These are phyloP conservation scores for Neurospora sp. DNA, from an alignment of 495 filamentous ascomycete genomes.

Conservation along the genomic window DNA sequence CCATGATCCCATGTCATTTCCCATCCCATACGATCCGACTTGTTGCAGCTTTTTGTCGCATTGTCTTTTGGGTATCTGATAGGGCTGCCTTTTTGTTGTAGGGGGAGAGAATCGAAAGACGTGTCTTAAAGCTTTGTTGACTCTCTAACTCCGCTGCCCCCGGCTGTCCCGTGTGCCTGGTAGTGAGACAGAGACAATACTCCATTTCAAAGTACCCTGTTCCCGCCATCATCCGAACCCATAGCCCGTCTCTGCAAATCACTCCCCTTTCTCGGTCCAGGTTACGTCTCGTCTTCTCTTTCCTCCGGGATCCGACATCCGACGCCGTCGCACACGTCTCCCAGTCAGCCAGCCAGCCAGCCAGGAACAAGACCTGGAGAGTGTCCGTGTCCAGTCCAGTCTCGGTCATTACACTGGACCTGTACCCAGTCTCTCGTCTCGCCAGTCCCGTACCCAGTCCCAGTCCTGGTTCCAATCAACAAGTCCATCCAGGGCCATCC, in stretches of 20 bases:
- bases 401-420: background rate
- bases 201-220: background rate
- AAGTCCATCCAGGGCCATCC: background rate
- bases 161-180: background rate
- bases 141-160: background rate
- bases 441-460: background rate
- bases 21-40: background rate
- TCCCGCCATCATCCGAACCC: background rate
- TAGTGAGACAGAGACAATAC: background rate
- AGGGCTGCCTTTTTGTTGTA: background rate
- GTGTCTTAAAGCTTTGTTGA: background rate
- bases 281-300: background rate
- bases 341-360: background rate
- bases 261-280: background rate
- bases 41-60: background rate
- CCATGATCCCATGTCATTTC: background rate
- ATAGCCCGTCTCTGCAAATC: background rate
- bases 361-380: background rate
- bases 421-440: background rate
- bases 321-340: background rate
- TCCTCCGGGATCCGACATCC: background rate
- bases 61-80: background rate
- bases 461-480: background rate
- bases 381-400: background rate
- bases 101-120: background rate